Evolutionary conservation across 805 yeast genomes (phyloP).

Genomic region (Lipomyces chichibuensis): DNA sequence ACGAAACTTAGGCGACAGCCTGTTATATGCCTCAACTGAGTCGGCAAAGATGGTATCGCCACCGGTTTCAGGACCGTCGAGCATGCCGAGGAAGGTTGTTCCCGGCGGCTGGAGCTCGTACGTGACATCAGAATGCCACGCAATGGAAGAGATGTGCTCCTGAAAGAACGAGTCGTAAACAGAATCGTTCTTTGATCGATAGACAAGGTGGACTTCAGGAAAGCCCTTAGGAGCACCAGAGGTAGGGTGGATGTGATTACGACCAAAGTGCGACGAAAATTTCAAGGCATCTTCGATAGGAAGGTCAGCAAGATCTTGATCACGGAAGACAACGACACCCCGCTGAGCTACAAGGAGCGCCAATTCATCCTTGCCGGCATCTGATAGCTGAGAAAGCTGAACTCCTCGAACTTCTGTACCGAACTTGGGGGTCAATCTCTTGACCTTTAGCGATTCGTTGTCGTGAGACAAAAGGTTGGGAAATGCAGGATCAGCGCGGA

Average conservation of each 20-base stretch:
- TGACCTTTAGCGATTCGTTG: constrained; percentile 41
- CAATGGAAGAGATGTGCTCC: constrained; percentile 40
- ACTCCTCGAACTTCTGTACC: constrained; percentile 69
- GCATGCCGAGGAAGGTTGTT: constrained; percentile 64
- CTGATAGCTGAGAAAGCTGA: constrained; percentile 60
- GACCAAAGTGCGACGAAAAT: constrained; percentile 68
- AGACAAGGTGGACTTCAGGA: constrained; percentile 66
- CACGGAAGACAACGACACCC: constrained; percentile 71
- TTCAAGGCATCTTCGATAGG: constrained; percentile 45
- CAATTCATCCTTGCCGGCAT: constrained; percentile 65
- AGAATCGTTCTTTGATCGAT: constrained; percentile 50
- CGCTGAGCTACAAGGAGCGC: constrained; percentile 71
- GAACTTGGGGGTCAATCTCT: constrained; percentile 63
- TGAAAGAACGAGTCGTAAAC: constrained; percentile 39
- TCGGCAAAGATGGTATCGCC: constrained; percentile 84
- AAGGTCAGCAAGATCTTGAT: constrained; percentile 63
- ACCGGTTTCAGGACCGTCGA: constrained; percentile 65
- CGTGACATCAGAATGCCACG: constrained; percentile 75
- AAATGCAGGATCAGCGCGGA: constrained; percentile 61
- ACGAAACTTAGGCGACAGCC: constrained; percentile 68
- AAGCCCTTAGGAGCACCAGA: constrained; percentile 65
- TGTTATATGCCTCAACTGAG: constrained; percentile 66
- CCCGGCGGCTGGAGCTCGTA: constrained; percentile 77
- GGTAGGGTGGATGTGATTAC: constrained; percentile 72
- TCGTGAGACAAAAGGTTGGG: constrained; percentile 51